Evolutionary conservation across 495 filamentous ascomycete species (phyloP), one percentile per base, ranked within the genome.

Genomic region (Penicillium alfredii): DNA sequence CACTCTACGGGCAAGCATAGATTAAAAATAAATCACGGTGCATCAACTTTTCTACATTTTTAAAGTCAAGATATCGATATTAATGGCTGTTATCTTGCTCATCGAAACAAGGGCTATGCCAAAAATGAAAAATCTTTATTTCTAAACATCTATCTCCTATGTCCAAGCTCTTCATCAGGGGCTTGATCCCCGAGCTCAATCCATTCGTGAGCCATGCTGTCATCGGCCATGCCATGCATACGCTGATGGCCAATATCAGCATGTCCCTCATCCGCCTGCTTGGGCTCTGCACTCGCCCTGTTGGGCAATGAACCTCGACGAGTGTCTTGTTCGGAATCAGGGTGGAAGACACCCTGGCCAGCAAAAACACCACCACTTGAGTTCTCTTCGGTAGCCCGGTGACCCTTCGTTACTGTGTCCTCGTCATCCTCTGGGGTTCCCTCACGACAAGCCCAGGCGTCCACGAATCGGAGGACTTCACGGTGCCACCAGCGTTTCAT

Each of bases 371-470:
- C 33, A 1, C 26, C 35, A 1, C 15, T 18, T 13, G 42, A 30
- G 6, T 42, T 38, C 11, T 49, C 33, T n/a, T 38, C 32, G 34
- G 36, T 33, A 3, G 40, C 23, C n/a, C 22, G 11, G 2, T 38
- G 26, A 10, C 18, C 16, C n/a, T 7, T 24, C 1, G 8, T 28
- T 36, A n/a, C n/a, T 33, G 47, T 47, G 31, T 77, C 71, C 43
- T 79, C 73, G 35, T 76, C 74, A 41, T 76, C 76, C 45, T 82
- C 78, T 0, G 74, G 77, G 1, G 72, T 78, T 1, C 81, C 80
- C 33, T 78, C 72, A 18, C 72, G 68, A 56, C 81, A 85, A n/a
- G 81, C 78, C 81, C 81, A 84, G 3, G 70, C 69, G 55, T 86
- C 78, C 4, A 86, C 80, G 58, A 72, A 78, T 25, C 71, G 57